Base-by-base conservation (phyloP, 1,284 basidiomycete species). In the Ganoderma leucocontextum region DNA sequence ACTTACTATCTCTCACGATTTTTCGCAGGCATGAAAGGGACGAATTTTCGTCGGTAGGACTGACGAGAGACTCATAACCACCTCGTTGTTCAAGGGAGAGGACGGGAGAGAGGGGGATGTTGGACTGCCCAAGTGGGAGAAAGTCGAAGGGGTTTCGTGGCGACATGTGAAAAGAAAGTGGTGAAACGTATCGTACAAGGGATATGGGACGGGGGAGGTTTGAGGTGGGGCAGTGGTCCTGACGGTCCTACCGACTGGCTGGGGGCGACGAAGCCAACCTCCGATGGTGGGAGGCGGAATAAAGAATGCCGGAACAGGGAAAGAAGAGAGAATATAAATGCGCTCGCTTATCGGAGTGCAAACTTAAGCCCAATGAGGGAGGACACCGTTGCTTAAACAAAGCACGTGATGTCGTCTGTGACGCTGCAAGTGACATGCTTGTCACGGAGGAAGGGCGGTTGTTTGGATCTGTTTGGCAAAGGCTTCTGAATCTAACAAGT, bases 401-500 rank as follows among this genome's bases (percentile, higher is more conserved):
- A 5, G 47, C 66, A 63, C 66, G 62, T 63, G 66, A 36, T 17
- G 55, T 17, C 25, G 42, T 7, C 13, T 6, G n/a, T 36, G n/a
- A 61, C 33, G 58, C 39, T 22, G 17, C 1, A 12, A 10, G 64
- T 64, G 63, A 60, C 64, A 65, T 60, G 47, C 35, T 47, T 1
- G n/a, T 59, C 39, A 61, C 59, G 42, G 8, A 7, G 10, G 39
- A 2, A n/a, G 55, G 47, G 25, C 39, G 29, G 49, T 60, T 57
- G 64, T 67, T 67, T 35, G 25, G 19, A 57, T 10, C 10, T 63
- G 13, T 67, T 63, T 63, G 55, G 44, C 66, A 67, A 67, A 39
- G 49, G 66, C 66, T 33, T 60, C 38, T 41, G 62, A 63, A 60
- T n/a, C 38, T 41, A 67, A 67, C 66, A 67, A 42, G 61, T 8